These are phyloP conservation scores for Fusarium sp. DNA, from an alignment of 2,329 filamentous ascomycete species.

Conservation along the genomic window DNA sequence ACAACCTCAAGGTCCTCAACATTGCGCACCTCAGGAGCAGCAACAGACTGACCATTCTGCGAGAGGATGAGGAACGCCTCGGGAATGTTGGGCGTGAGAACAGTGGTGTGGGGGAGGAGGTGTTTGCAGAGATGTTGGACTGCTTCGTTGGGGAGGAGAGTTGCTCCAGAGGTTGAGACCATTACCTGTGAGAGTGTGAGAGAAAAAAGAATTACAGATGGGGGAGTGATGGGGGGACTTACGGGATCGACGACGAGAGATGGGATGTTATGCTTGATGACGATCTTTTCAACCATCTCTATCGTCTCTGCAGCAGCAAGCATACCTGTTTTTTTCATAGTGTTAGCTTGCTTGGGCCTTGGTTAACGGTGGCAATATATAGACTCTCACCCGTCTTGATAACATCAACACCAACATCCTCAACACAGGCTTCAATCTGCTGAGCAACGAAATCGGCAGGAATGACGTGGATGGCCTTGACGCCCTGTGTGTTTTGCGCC, in stretches of 20 bases:
- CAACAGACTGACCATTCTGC: constrained; percentile 54
- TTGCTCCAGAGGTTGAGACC: constrained; percentile 84
- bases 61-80: constrained; percentile 75
- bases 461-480: constrained; percentile 81
- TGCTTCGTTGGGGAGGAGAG: constrained; percentile 74
- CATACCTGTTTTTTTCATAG: constrained; percentile 48
- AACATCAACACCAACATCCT: constrained; percentile 88
- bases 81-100: constrained; percentile 82
- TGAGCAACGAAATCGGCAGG: constrained; percentile 83
- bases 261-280: constrained; percentile 45
- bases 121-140: constrained; percentile 67
- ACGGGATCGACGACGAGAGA: constrained; percentile 53
- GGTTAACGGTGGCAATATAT: too few relatives aligned
- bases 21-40: constrained; percentile 56
- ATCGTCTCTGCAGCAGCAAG: constrained; percentile 52
- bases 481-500: constrained; percentile 92
- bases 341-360: too few relatives aligned
- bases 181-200: constrained; percentile 75
- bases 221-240: constrained; percentile 7
- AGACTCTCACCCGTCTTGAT: constrained; percentile 82
- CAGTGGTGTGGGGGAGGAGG: constrained; percentile 72
- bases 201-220: neutral
- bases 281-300: constrained; percentile 46
- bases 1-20: constrained; percentile 75
- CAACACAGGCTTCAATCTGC: constrained; percentile 86